Evolutionary conservation across 768 basidiomycete genomes (phyloP), one percentile per base, ranked within the genome.

Genomic region (Boletus coccyginus): DNA sequence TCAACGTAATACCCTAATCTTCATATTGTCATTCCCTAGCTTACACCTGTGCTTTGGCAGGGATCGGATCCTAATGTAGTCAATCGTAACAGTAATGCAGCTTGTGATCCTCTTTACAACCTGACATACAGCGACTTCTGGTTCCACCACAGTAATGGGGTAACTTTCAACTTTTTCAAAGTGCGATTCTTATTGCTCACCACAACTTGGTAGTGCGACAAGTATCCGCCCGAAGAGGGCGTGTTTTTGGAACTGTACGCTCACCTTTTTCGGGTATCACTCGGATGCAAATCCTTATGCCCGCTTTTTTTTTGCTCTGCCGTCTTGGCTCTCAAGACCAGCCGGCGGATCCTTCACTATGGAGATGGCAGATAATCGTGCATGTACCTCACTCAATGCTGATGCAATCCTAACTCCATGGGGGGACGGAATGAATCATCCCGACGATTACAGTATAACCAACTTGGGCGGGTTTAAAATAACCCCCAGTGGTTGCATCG

Each of bases 211-310:
- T 55, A 65, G 64, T 42, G 33, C 11, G 3, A 35, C 8, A 0
- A 47, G 0, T 13, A 39, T 16, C 57, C 64, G 16, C 64, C 64
- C 3, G 31, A 16, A 0, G 9, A 5, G 0, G 61, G 44, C 0
- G 31, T 5, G 0, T 60, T 52, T 33, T 10, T 65, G 32, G 43
- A 60, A 1, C 1, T 65, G 64, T 65, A 48, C 5, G 64, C 12
- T n/a, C 21, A 17, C 44, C 11, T 7, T 43, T 41, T 44, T 46
- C 11, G 17, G 35, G 24, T 10, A 17, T 41, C 16, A 7, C 13
- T 36, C 2, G 21, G 38, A 11, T 31, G 9, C 16, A 6, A 16
- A 17, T 44, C 6, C 53, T 61, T 31, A 57, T 19, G 11, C n/a
- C 19, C 19, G 19, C 19, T 0, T 40, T 32, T n/a, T 49, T 31